Conservation (phyloP, 1,139 yeast species). For the Yamadazyma sp. region DNA sequence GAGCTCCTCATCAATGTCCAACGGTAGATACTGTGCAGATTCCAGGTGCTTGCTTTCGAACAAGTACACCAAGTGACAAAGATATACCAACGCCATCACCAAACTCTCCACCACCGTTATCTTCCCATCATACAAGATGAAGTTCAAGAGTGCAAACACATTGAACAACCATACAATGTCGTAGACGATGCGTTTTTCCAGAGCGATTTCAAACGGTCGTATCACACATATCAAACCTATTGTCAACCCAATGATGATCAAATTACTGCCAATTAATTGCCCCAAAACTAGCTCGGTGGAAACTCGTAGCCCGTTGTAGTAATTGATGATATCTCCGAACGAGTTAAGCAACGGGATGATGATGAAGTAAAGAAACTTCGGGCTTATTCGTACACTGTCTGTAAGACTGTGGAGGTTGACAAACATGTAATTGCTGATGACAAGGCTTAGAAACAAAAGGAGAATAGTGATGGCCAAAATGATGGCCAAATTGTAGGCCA, state of each 20-base stretch:
- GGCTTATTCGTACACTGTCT: conserved; percentile 25
- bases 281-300: conserved; percentile 40
- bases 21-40: conserved; percentile 7
- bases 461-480: conserved; percentile 7
- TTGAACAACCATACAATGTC: conserved; percentile 36
- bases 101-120: conserved; percentile 48
- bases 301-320: conserved; percentile 31
- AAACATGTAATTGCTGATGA: conserved; percentile 39
- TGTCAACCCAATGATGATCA: conserved; percentile 37
- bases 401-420: conserved; percentile 32
- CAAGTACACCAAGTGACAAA: conserved; percentile 25
- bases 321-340: conserved; percentile 40
- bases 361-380: conserved; percentile 34
- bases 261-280: conserved; percentile 40
- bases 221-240: conserved; percentile 35
- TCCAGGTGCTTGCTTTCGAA: conserved; percentile 9
- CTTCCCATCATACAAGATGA: conserved; percentile 50
- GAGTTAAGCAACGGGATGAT: conserved; percentile 43
- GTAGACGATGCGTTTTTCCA: conserved; percentile 22
- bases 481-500: conserved; percentile 10
- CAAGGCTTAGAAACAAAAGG: conserved; percentile 24
- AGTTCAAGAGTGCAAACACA: conserved; percentile 38
- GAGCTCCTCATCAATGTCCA: conserved; percentile 10
- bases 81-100: conserved; percentile 40
- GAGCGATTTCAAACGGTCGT: conserved; percentile 24